Percentiles rank a stretch among this genome's conserved stretches.
Conservation (phyloP, 1,139 yeast species). For the Maudiozyma humilis region DNA sequence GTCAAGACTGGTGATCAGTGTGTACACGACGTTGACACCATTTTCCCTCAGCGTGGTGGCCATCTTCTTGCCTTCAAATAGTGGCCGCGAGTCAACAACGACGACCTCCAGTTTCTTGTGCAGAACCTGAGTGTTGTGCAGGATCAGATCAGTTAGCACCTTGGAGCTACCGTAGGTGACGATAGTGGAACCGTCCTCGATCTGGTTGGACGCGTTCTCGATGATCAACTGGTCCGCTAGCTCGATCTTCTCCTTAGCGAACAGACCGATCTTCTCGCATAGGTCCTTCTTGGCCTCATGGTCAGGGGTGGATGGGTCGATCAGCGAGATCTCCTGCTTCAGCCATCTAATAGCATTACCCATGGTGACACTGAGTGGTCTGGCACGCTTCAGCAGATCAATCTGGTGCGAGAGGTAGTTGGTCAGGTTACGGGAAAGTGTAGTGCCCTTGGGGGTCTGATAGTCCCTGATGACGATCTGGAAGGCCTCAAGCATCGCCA, state of each 20-base stretch:
- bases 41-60: constrained; percentile 52
- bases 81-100: constrained; percentile 90
- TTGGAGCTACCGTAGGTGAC: constrained; percentile 84
- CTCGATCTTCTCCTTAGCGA: constrained; percentile 77
- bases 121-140: constrained; percentile 56
- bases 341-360: constrained; percentile 97
- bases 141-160: constrained; percentile 68
- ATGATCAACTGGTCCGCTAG: constrained; percentile 78
- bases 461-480: constrained; percentile 74
- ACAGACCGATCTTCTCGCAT: constrained; percentile 63
- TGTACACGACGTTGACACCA: constrained; percentile 63
- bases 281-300: constrained; percentile 63
- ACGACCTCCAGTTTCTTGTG: constrained; percentile 69
- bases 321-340: constrained; percentile 81
- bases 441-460: constrained; percentile 75
- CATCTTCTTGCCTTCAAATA: constrained; percentile 83
- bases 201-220: constrained; percentile 70
- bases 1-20: constrained; percentile 68
- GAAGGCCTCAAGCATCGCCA: constrained; percentile 79
- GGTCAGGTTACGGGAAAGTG: constrained; percentile 81
- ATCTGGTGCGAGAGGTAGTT: constrained; percentile 89
- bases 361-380: constrained; percentile 91
- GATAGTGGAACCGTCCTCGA: constrained; percentile 68
- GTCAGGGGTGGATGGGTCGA: constrained; percentile 47
- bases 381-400: constrained; percentile 81